Evolutionary conservation across 345 rosid species (phyloP).

Genomic region (Eucalyptus polybractea): DNA sequence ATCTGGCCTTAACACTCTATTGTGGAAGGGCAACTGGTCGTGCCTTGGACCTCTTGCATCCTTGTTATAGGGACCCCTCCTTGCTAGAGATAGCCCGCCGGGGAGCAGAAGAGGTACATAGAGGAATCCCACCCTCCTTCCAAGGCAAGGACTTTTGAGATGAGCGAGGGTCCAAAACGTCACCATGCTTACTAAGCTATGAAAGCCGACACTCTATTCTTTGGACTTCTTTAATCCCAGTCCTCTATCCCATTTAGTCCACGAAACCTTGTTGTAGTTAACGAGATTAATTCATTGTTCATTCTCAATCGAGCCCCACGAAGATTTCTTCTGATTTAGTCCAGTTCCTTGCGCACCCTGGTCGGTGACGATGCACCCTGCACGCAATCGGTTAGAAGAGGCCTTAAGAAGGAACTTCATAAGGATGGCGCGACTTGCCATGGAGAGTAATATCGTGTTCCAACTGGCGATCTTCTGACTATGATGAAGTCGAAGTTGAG

Average conservation of each 20-base stretch:
- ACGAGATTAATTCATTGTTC: too few species aligned
- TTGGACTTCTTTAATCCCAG: background rate
- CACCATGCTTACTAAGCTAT: background rate
- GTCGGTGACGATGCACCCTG: background rate
- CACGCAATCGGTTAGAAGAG: background rate
- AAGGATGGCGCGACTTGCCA: background rate
- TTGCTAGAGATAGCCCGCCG: background rate
- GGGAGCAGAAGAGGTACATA: background rate
- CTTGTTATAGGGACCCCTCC: background rate
- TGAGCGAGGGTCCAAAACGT: background rate
- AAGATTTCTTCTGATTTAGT: background rate
- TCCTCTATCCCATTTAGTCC: background rate
- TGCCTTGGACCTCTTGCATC: too few species aligned
- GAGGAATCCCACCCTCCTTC: background rate
- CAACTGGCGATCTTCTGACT: background rate
- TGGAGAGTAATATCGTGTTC: background rate
- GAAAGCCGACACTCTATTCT: background rate
- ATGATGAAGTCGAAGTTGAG: background rate
- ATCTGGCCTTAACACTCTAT: too few species aligned
- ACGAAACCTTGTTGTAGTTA: background rate
- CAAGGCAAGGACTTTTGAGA: background rate
- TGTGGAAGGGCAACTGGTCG: too few species aligned
- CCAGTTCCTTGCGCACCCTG: background rate
- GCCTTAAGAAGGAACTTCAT: background rate
- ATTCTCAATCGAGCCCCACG: too few species aligned